phyloP scores from a whole-genome alignment of 495 filamentous ascomycete genomes.

The Penicillium malachiteum region DNA sequence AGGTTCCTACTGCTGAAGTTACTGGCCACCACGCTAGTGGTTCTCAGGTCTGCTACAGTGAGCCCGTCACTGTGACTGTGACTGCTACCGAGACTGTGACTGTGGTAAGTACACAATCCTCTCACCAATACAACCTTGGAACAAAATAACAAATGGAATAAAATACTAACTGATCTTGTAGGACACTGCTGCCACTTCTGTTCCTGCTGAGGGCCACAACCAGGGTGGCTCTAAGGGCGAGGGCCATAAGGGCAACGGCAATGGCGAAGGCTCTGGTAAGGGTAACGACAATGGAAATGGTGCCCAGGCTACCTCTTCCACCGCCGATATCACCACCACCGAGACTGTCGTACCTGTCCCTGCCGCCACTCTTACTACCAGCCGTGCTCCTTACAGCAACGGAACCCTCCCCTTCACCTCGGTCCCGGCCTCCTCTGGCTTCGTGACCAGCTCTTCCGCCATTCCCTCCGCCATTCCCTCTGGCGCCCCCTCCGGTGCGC shows the following conservation, averaged over 20 bases:
- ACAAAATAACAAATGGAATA: not conserved
- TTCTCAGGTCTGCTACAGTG: constrained; percentile 14
- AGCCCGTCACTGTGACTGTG: constrained; percentile 29
- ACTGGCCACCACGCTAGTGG: constrained; percentile 18
- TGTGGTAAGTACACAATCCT: constrained; percentile 14
- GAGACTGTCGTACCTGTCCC: constrained; percentile 20
- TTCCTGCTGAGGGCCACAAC: constrained; percentile 11
- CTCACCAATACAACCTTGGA: not conserved
- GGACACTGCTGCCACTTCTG: constrained; percentile 13
- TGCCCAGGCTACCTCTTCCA: constrained; percentile 11
- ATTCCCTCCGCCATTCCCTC: constrained; percentile 40
- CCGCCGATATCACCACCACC: constrained; percentile 14
- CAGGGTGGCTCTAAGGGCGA: not conserved
- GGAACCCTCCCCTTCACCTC: constrained; percentile 28
- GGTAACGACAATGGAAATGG: constrained; percentile 7
- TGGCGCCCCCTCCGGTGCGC: constrained; percentile 13
- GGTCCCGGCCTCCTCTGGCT: not conserved
- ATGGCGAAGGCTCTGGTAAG: not conserved
- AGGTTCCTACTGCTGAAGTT: constrained; percentile 21
- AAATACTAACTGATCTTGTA: constrained; percentile 5
- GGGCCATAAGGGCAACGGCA: not conserved
- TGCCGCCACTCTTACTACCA: constrained; percentile 19
- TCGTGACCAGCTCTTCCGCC: constrained; percentile 15
- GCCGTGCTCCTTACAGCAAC: constrained; percentile 33
- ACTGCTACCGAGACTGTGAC: constrained; percentile 29